Evolutionary conservation across 78 protist species (phyloP), one percentile per base, ranked within the genome.

Genomic region (Pigoraptor vietnamica): DNA sequence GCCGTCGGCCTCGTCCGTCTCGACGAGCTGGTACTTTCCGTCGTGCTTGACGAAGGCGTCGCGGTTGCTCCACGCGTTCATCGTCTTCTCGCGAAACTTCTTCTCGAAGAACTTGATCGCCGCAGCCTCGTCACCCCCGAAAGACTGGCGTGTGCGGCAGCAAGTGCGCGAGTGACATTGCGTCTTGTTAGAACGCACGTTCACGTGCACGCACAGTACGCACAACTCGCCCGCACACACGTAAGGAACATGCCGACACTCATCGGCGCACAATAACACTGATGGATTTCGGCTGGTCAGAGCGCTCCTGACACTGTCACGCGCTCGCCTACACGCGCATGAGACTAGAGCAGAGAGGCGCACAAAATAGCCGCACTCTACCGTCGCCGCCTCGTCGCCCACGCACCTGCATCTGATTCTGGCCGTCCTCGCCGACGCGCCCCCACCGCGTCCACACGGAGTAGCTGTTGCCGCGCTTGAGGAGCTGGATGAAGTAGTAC

Each of bases 361-460:
- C 40, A 90, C 38, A 79, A 25, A 84, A 25, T 35, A 19, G 86
- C 56, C 39, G 88, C 10, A 34, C 29, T 48, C 48, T 36, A 0
- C 1, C 37, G 19, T 48, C 24, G 91, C 25, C 2, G 24, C 84
- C 37, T 9, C 56, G 9, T 32, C 40, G 1, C 37, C 9, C 34
- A 34, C 56, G 23, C 36, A 40, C 84, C 25, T 1, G 39, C 1
- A 81, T 2, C 36, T 33, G 23, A 34, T 40, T 37, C 88, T 81
- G 35, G 81, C 91, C 90, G 19, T 21, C 0, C 93, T 93, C 94
- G 79, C 94, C 94, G 32, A 92, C 94, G 32, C 94, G 94, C 35
- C 94, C 94, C 94, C 94, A 93, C 40, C 92, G 90, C 39, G 88
- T 87, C 88, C 48, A 93, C 29, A 32, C 39, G 23, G 0, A 39